A percentile compares a stretch with the other conserved stretches of the same genome.
Conservation (phyloP, 2,329 filamentous ascomycete species). For the Aspergillus sp. region DNA sequence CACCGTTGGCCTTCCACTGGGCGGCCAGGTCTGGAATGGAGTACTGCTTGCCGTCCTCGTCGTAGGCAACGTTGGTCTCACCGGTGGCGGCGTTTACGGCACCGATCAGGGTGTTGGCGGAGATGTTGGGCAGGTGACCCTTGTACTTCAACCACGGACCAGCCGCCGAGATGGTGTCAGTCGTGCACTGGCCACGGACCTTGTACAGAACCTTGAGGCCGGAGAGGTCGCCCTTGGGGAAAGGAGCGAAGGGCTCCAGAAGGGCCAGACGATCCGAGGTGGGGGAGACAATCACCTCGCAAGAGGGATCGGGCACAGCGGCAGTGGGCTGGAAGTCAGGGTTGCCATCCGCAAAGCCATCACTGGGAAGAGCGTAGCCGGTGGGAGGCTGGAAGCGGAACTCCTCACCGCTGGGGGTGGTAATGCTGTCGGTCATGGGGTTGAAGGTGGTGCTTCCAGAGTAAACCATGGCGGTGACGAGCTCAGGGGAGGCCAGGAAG, state of each 20-base stretch:
- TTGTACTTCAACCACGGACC: slow-evolving; percentile 99
- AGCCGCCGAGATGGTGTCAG: slow-evolving; percentile 95
- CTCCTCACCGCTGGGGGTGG: slow-evolving; percentile 73
- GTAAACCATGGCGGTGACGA: slow-evolving; percentile 95
- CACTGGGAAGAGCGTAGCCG: slow-evolving; percentile 62
- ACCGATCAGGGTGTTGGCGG: slow-evolving; percentile 94
- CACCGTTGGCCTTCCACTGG: slow-evolving; percentile 74
- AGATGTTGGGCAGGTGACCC: slow-evolving; percentile 96
- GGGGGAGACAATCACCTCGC: slow-evolving; percentile 76
- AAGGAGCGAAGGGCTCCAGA: slow-evolving; percentile 84
- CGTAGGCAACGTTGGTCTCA: slow-evolving; percentile 90
- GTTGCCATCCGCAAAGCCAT: slow-evolving; percentile 80
- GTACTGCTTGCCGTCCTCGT: slow-evolving; percentile 71
- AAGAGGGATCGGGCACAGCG: slow-evolving; percentile 68
- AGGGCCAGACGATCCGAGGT: slow-evolving; percentile 87
- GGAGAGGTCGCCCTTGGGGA: slow-evolving; percentile 73
- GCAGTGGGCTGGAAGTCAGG: slow-evolving; percentile 71
- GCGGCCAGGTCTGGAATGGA: slow-evolving; percentile 86
- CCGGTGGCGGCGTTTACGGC: slow-evolving; percentile 89
- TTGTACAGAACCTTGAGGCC: slow-evolving; percentile 89
- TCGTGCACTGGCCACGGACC: slow-evolving; percentile 96
- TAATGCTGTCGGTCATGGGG: slow-evolving; percentile 82
- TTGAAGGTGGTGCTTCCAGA: slow-evolving; percentile 93
- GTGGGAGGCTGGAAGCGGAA: slow-evolving; percentile 83
- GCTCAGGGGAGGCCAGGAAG: slow-evolving; percentile 93